A percentile compares a stretch with the other conserved stretches of the same genome.
Conservation (phyloP, 1,284 basidiomycete genomes). For the Ganoderma multipileum region DNA sequence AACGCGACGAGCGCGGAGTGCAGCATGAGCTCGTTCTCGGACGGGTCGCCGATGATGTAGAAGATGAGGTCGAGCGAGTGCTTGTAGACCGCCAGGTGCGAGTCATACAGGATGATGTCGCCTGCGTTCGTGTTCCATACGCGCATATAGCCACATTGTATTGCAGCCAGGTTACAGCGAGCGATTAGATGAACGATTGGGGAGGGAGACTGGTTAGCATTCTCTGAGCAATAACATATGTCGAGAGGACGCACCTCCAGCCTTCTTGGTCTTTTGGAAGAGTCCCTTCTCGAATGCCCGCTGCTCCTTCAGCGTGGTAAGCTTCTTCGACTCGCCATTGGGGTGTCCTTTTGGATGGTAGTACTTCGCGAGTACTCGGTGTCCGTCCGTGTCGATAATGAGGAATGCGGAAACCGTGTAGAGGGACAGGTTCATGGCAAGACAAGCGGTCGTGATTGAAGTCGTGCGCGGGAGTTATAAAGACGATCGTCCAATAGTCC, state of each 20-base stretch:
- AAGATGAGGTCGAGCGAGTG: slow-evolving; percentile 95
- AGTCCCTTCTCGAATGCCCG: slow-evolving; percentile 95
- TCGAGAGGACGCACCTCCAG: slow-evolving; percentile 69
- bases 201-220: background rate
- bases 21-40: slow-evolving; percentile 98
- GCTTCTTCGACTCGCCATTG: slow-evolving; percentile 67
- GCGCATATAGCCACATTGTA: background rate
- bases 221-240: background rate
- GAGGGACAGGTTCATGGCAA: slow-evolving; percentile 77
- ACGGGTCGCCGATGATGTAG: slow-evolving; percentile 90
- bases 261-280: slow-evolving; percentile 94
- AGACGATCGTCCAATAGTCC: background rate
- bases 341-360: slow-evolving; percentile 81
- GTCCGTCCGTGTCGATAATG: slow-evolving; percentile 93
- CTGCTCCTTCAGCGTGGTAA: slow-evolving; percentile 89
- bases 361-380: slow-evolving; percentile 96
- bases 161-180: too few species aligned
- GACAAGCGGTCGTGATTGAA: background rate
- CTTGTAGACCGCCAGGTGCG: slow-evolving; percentile 92
- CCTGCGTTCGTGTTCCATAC: slow-evolving; percentile 58
- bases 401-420: slow-evolving; percentile 90
- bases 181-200: too few species aligned
- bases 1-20: slow-evolving; percentile 85
- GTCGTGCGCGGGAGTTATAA: background rate
- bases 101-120: slow-evolving; percentile 94